These are phyloP conservation scores for Suhomyces prunicola DNA, from an alignment of 805 yeast species.

Conservation along the genomic window DNA sequence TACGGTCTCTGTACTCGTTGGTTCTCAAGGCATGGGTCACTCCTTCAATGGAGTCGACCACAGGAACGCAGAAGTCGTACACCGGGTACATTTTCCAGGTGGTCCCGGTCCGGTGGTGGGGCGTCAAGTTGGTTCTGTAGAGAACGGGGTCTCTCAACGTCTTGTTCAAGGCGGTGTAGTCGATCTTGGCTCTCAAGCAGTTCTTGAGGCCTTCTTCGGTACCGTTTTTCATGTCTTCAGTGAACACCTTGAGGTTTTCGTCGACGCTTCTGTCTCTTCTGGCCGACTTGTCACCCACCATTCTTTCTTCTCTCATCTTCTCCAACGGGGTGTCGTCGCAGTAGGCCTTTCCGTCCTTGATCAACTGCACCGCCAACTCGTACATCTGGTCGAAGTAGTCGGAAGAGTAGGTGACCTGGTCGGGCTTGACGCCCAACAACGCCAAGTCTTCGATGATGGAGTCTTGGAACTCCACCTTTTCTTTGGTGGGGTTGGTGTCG, in stretches of 20 bases:
- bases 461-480: conserved; percentile 90
- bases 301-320: conserved; percentile 97
- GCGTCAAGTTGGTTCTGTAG: conserved; percentile 94
- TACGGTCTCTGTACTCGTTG: conserved; percentile 97
- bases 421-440: conserved; percentile 91
- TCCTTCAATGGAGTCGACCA: conserved; percentile 94
- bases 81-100: conserved; percentile 97
- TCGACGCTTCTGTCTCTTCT: conserved; percentile 93
- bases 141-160: conserved; percentile 97
- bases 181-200: conserved; percentile 96
- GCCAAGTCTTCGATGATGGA: conserved; percentile 90
- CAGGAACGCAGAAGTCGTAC: conserved; percentile 97
- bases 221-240: conserved; percentile 89
- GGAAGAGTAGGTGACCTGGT: conserved; percentile 81
- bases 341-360: conserved; percentile 94
- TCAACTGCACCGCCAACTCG: conserved; percentile 77
- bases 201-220: conserved; percentile 88
- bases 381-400: conserved; percentile 93
- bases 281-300: conserved; percentile 90
- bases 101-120: conserved; percentile 95
- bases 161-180: conserved; percentile 86
- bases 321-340: conserved; percentile 96
- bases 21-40: conserved; percentile 98
- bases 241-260: conserved; percentile 83
- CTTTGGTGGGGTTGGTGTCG: conserved; percentile 97